Percentiles rank a stretch among this genome's conserved stretches.
Evolutionary conservation across 805 yeast genomes (phyloP).

Genomic region (Nakazawaea populi): DNA sequence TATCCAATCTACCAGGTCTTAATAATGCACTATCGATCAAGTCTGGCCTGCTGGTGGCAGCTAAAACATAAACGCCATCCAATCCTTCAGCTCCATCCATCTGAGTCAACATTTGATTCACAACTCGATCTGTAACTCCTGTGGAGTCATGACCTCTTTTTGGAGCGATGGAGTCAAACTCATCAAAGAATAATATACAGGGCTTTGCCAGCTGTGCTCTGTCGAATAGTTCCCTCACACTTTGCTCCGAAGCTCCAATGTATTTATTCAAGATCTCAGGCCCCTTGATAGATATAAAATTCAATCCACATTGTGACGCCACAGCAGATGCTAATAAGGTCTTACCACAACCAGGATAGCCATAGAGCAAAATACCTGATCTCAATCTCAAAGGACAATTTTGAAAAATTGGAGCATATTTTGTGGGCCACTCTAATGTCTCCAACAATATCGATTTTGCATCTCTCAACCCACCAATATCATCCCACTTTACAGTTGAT

Average conservation of each 20-base stretch:
- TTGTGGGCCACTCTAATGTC: slow-evolving; percentile 96
- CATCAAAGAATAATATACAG: slow-evolving; percentile 88
- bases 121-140: slow-evolving; percentile 96
- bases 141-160: slow-evolving; percentile 97
- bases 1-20: slow-evolving; percentile 95
- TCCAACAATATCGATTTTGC: slow-evolving; percentile 76
- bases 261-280: slow-evolving; percentile 94
- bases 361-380: slow-evolving; percentile 86
- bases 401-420: slow-evolving; percentile 90
- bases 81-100: slow-evolving; percentile 99
- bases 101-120: slow-evolving; percentile 92
- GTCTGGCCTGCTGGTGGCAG: slow-evolving; percentile 96
- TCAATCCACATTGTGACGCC: slow-evolving; percentile 89
- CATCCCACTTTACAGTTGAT: slow-evolving; percentile 71
- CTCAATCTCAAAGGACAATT: slow-evolving; percentile 82
- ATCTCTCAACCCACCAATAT: slow-evolving; percentile 80
- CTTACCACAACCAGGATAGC: slow-evolving; percentile 98
- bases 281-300: slow-evolving; percentile 90
- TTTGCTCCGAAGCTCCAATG: slow-evolving; percentile 96
- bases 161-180: slow-evolving; percentile 95
- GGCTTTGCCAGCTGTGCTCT: slow-evolving; percentile 94
- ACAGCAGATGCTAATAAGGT: slow-evolving; percentile 90
- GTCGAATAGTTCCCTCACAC: slow-evolving; percentile 88
- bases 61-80: slow-evolving; percentile 93
- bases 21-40: slow-evolving; percentile 89